A percentile compares a stretch with the other conserved stretches of the same genome.
phyloP scores from a whole-genome alignment of 2,329 filamentous ascomycete genomes.

The Fusarium sulawesiense region DNA sequence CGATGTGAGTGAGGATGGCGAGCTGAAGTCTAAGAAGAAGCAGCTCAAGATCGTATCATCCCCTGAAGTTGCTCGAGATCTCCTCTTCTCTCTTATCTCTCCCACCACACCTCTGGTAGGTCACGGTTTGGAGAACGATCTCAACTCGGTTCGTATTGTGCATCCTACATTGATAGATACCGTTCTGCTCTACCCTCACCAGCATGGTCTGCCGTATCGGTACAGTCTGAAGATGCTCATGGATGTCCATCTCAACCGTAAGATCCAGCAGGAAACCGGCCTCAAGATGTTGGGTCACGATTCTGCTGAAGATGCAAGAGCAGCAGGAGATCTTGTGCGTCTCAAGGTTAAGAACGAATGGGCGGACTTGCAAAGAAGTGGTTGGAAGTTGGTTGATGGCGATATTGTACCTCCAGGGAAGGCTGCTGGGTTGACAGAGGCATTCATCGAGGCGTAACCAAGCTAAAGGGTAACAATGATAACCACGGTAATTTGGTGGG shows the following conservation, averaged over 20 bases:
- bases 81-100: slow-evolving; percentile 81
- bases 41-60: slow-evolving; percentile 79
- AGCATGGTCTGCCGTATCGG: slow-evolving; percentile 78
- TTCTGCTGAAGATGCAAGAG: slow-evolving; percentile 88
- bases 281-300: slow-evolving; percentile 77
- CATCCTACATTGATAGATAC: slow-evolving; percentile 90
- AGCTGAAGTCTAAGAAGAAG: slow-evolving; percentile 48
- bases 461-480: background rate
- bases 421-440: slow-evolving; percentile 50
- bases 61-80: slow-evolving; percentile 76
- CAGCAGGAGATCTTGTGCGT: slow-evolving; percentile 86
- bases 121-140: slow-evolving; percentile 94
- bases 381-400: slow-evolving; percentile 72
- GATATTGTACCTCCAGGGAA: slow-evolving; percentile 55
- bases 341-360: slow-evolving; percentile 77
- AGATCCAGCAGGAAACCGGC: slow-evolving; percentile 78
- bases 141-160: slow-evolving; percentile 85
- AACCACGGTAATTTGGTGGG: background rate
- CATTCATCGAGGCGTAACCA: slow-evolving; percentile 51
- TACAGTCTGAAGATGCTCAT: slow-evolving; percentile 82
- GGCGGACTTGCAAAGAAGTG: slow-evolving; percentile 71
- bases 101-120: slow-evolving; percentile 87
- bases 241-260: slow-evolving; percentile 73
- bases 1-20: slow-evolving; percentile 46
- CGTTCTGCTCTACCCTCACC: slow-evolving; percentile 84